Conservation (phyloP, 208 protist genomes). For the Trypanosoma melophagium region DNA sequence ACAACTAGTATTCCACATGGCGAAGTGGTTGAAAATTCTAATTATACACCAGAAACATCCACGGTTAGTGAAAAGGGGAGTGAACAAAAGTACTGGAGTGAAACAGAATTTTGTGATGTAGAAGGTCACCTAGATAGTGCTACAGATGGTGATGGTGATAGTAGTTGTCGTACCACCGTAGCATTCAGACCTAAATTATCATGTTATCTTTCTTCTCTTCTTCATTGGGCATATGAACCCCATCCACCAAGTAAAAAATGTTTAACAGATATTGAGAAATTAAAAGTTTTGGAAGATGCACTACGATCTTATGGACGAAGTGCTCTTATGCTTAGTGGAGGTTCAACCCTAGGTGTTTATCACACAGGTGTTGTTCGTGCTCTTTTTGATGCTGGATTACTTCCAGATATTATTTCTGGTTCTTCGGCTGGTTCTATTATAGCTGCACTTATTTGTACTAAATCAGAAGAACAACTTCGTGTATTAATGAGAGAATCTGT, state of each 20-base stretch:
- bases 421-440: slow-evolving; percentile 78
- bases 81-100: too few relatives aligned
- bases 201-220: slow-evolving; percentile 12
- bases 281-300: slow-evolving; percentile 50
- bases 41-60: neutral
- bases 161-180: neutral
- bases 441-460: slow-evolving; percentile 63
- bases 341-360: slow-evolving; percentile 74
- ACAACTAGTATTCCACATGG: neutral
- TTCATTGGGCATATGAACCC: slow-evolving; percentile 16
- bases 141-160: too few relatives aligned
- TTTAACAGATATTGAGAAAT: slow-evolving; percentile 33
- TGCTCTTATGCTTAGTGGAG: slow-evolving; percentile 79
- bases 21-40: too few relatives aligned
- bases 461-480: slow-evolving; percentile 45
- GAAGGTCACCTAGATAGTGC: too few relatives aligned
- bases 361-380: slow-evolving; percentile 69
- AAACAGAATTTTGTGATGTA: too few relatives aligned
- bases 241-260: neutral
- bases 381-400: slow-evolving; percentile 56
- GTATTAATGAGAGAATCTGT: slow-evolving; percentile 39
- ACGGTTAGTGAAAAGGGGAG: too few relatives aligned
- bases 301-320: slow-evolving; percentile 65
- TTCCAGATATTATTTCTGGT: slow-evolving; percentile 76
- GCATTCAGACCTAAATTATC: neutral